Evolutionary conservation across 2,329 filamentous ascomycete genomes (phyloP), one percentile per base, ranked within the genome.

Genomic region (Fusarium sororula): DNA sequence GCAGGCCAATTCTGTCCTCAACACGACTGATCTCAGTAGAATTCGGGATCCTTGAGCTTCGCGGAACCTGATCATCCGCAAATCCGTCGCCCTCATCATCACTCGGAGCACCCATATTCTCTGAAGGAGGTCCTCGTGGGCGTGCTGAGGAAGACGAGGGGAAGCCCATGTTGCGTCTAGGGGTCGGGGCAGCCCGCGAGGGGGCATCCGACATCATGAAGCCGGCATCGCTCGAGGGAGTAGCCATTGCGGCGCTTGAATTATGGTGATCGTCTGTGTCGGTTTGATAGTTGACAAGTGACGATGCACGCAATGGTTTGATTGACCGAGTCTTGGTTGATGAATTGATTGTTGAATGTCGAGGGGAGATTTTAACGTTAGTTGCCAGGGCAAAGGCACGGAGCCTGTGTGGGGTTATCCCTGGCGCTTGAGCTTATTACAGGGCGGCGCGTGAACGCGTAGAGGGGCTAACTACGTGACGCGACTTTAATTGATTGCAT

Each of bases 1-100:
- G 89, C 73, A 94, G 87, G 70, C 93, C 94, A 56, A 94, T 92
- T 66, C 88, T 88, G 82, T 97, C 94, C 72, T 94, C 91, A 12
- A 96, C 93, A 66, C 90, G 88, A 11, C 93, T 90, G 38, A 96
- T 88, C 58, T 85, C 87, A 68, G 84, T 79, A 30, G 83, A 79
- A 63, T 89, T 85, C 51, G 84, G 82, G 28, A 85, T 80, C 67
- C 89, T 84, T 67, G 87, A 82, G 66, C 85, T 85, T 53, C 83
- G 82, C 3, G 90, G 90, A 15, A 91, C 85, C 79, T 91, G 89
- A 77, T 92, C 90, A 77, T 92, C 90, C 65, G 87, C 90, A 74
- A 91, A 91, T 8, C 89, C 89, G 73, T 90, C 88, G 15, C 83
- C 87, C 76, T 89, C 90, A 65, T 91, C 89, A 66, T 92, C 90